Evolutionary conservation across 1,284 basidiomycete genomes (phyloP).

Genomic region (Cutaneotrichosporon mucoides): DNA sequence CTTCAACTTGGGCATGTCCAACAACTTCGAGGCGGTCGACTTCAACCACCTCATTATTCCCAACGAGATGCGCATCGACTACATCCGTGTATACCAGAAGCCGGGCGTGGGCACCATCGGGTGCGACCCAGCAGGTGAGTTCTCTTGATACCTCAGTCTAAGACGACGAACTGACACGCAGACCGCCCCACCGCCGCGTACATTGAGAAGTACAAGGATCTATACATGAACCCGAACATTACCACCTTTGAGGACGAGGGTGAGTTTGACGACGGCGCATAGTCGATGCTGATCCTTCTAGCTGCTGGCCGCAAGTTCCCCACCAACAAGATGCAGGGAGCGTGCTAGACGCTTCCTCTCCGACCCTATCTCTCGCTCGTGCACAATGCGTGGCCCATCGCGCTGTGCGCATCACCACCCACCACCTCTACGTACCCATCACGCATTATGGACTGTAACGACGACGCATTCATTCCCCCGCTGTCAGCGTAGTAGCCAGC

Average conservation of each 20-base stretch:
- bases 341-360: neutral
- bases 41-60: slow-evolving; percentile 48
- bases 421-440: too few species aligned
- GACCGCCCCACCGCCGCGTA: slow-evolving; percentile 47
- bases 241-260: slow-evolving; percentile 40
- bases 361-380: neutral
- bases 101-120: slow-evolving; percentile 46
- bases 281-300: neutral
- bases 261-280: neutral
- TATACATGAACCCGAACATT: slow-evolving; percentile 47
- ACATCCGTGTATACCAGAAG: slow-evolving; percentile 52
- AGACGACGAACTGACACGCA: too few species aligned
- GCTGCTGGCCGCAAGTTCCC: slow-evolving; percentile 6
- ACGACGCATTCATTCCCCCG: neutral
- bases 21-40: slow-evolving; percentile 51
- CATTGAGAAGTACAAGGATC: slow-evolving; percentile 35
- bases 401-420: neutral
- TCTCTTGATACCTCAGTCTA: too few species aligned
- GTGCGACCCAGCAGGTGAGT: slow-evolving; percentile 35
- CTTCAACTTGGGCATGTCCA: slow-evolving; percentile 41
- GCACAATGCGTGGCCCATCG: neutral
- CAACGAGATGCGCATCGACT: slow-evolving; percentile 50
- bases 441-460: slow-evolving; percentile 2
- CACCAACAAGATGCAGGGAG: slow-evolving; percentile 3
- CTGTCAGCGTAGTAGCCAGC: too few species aligned